Conservation (phyloP, 2,329 filamentous ascomycete species). For the Ampelomyces quisqualis region DNA sequence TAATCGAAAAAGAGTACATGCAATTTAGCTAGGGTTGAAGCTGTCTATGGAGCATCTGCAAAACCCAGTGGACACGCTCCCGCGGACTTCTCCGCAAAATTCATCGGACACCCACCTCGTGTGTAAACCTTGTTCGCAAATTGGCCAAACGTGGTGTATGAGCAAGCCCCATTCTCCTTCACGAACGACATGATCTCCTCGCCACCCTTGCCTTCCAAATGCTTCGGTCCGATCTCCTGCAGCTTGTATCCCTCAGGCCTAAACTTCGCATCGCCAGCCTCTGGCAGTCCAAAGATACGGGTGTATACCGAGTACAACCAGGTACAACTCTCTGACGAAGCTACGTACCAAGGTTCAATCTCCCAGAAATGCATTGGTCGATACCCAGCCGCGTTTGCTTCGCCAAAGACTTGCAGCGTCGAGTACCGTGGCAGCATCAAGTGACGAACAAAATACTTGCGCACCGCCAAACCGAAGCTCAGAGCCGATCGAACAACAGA, state of each 20-base stretch:
- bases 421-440: constrained; percentile 9
- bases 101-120: not conserved
- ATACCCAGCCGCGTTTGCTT: constrained; percentile 2
- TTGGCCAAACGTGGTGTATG: constrained; percentile 9
- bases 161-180: not conserved
- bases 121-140: constrained; percentile 2
- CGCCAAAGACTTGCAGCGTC: constrained; percentile 8
- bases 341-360: constrained; percentile 8
- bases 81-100: not conserved
- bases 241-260: constrained; percentile 6
- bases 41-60: not conserved
- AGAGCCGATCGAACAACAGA: not conserved
- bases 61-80: not conserved
- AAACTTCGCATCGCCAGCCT: constrained; percentile 9
- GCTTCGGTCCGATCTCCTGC: constrained; percentile 10
- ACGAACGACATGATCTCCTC: constrained; percentile 9
- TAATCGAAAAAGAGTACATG: too few species aligned
- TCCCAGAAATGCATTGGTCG: constrained; percentile 8
- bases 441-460: constrained; percentile 6
- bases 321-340: constrained; percentile 4
- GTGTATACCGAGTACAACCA: constrained; percentile 3
- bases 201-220: constrained; percentile 10
- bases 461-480: not conserved
- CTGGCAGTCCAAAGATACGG: constrained; percentile 3
- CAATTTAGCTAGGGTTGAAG: too few species aligned